Evolutionary conservation across 1,139 yeast genomes (phyloP).

Genomic region (Pichia sp.): DNA sequence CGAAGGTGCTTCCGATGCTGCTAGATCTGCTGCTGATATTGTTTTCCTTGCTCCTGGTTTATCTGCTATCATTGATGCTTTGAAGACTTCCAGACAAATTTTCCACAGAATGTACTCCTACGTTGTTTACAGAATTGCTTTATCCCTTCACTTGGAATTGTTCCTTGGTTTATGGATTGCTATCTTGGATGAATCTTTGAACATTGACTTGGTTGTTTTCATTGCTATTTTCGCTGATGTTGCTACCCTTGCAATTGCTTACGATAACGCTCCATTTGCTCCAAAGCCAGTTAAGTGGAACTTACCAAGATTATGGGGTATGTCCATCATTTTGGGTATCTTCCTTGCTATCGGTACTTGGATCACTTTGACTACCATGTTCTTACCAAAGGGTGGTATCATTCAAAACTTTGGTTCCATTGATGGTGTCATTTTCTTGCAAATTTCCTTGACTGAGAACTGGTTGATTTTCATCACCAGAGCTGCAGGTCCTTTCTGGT

Average conservation of each 20-base stretch:
- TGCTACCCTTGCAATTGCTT: slow-evolving; percentile 92
- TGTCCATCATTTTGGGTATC: slow-evolving; percentile 78
- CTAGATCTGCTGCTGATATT: slow-evolving; percentile 94
- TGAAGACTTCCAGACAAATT: slow-evolving; percentile 92
- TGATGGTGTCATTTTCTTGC: slow-evolving; percentile 88
- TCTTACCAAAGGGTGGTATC: slow-evolving; percentile 81
- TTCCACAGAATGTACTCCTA: slow-evolving; percentile 98
- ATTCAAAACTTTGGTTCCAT: slow-evolving; percentile 91
- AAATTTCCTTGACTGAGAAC: slow-evolving; percentile 88
- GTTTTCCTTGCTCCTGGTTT: slow-evolving; percentile 96
- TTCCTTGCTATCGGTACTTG: slow-evolving; percentile 86
- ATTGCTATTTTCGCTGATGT: slow-evolving; percentile 95
- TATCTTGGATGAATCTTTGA: slow-evolving; percentile 73
- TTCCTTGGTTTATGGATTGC: slow-evolving; percentile 95
- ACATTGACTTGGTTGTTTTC: slow-evolving; percentile 85
- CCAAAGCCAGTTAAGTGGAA: slow-evolving; percentile 98
- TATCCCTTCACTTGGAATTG: slow-evolving; percentile 85
- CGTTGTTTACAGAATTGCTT: slow-evolving; percentile 94
- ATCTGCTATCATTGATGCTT: slow-evolving; percentile 89
- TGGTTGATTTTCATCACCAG: slow-evolving; percentile 95
- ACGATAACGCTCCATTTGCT: slow-evolving; percentile 97
- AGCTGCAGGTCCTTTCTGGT: slow-evolving; percentile 96
- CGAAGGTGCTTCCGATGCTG: slow-evolving; percentile 96
- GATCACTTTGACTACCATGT: slow-evolving; percentile 89
- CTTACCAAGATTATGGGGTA: slow-evolving; percentile 96